A percentile compares a stretch with the other conserved stretches of the same genome.
These are phyloP conservation scores for Cutaneotrichosporon arboriforme DNA, from an alignment of 1,284 basidiomycete species.

Conservation along the genomic window DNA sequence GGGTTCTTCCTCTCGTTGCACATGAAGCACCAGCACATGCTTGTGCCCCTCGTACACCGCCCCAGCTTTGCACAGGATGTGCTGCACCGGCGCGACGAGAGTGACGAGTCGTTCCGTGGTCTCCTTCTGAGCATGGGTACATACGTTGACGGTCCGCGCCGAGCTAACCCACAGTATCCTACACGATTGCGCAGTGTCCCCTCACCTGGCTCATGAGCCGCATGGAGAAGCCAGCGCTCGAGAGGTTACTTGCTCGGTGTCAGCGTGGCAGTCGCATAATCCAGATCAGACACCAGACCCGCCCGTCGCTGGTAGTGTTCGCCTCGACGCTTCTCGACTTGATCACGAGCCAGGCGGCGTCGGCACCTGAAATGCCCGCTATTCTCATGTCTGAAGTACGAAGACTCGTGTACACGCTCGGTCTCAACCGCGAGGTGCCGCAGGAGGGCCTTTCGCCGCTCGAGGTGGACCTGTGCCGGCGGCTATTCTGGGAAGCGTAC, in stretches of 20 bases:
- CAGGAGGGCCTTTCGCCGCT: slow-evolving; percentile 12
- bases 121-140: slow-evolving; percentile 21
- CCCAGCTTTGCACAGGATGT: slow-evolving; percentile 31
- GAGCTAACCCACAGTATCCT: slow-evolving; percentile 14
- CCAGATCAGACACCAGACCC: slow-evolving; percentile 20
- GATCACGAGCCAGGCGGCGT: slow-evolving; percentile 13
- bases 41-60: slow-evolving; percentile 28
- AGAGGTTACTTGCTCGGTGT: slow-evolving; percentile 18
- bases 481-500: slow-evolving; percentile 27
- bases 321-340: slow-evolving; percentile 16
- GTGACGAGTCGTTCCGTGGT: slow-evolving; percentile 27
- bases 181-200: slow-evolving; percentile 18
- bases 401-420: slow-evolving; percentile 19
- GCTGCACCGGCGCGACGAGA: slow-evolving; percentile 21
- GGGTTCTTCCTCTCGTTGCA: slow-evolving; percentile 27
- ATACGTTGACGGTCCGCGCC: not conserved
- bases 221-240: slow-evolving; percentile 17
- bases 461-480: slow-evolving; percentile 21
- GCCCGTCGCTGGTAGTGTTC: slow-evolving; percentile 17
- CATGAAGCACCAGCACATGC: slow-evolving; percentile 27
- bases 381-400: slow-evolving; percentile 21
- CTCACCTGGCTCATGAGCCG: slow-evolving; percentile 18
- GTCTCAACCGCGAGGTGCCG: slow-evolving; percentile 16
- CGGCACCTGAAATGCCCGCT: slow-evolving; percentile 10
- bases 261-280: slow-evolving; percentile 22